Evolutionary conservation across 257 asterid species (phyloP), one percentile per base, ranked within the genome.

Genomic region (Gardenia jasminoides): DNA sequence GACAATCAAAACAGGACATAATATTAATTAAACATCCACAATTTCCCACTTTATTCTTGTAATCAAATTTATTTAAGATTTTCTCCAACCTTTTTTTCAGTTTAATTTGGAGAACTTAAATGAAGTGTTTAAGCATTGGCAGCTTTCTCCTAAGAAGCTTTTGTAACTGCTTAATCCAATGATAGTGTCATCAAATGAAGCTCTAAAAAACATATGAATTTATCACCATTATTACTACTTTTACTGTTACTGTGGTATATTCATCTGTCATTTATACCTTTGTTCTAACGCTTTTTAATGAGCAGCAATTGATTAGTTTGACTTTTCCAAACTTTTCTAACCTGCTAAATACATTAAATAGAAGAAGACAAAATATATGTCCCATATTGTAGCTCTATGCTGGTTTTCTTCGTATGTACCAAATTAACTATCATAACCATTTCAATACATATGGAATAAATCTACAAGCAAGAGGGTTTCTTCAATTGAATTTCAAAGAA

Each of bases 141-240:
- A 15, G 76, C 30, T 48, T 50, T 66, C 19, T 66, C 6, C 70
- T 17, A 13, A 76, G 39, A 43, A 26, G 22, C 31, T 31, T 62
- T n/a, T 28, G 71, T 76, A 62, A 64, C 72, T 76, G 79, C 69
- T 70, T 13, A 47, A 46, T 2, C 56, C 43, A 59, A 75, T 75
- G 19, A 61, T 75, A n/a, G 44, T 28, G 15, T 17, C 11, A 76
- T 54, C 3, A 36, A 0, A 36, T 36, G 41, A 36, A 54, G 61
- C 61, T 54, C 24, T 54, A n/a, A 61, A 43, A 31, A 28, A 39
- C 1, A 3, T 62, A 62, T 62, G 11, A n/a, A 4, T 56, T 8
- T n/a, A 22, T 22, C 1, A 58, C 31, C 30, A 24, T 59, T 24
- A 48, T 12, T 11, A 48, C 15, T 13, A 12, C 19, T 1, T 8